Percentiles rank a stretch among this genome's conserved stretches.
phyloP scores from a whole-genome alignment of 1,284 basidiomycete species.

The Wolfiporia cocos region DNA sequence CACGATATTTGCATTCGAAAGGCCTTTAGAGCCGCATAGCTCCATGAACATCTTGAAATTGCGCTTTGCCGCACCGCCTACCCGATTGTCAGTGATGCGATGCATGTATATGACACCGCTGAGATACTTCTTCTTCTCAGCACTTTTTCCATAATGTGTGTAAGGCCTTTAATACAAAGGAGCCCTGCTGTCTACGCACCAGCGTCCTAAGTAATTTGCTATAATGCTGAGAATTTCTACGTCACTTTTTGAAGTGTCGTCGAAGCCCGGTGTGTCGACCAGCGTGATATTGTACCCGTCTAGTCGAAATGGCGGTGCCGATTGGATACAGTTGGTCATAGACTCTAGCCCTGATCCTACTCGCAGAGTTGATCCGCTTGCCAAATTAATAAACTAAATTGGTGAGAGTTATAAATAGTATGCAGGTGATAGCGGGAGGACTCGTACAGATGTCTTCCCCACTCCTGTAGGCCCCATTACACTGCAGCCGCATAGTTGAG shows the following conservation, averaged over 20 bases:
- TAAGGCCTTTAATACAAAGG: no score
- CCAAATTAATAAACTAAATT: slow-evolving; percentile 14
- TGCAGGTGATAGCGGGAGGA: no score
- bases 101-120: slow-evolving; percentile 17
- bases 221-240: slow-evolving; percentile 23
- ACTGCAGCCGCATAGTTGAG: no score
- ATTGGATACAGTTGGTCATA: slow-evolving; percentile 16
- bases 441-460: neutral
- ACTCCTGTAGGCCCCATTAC: neutral
- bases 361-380: slow-evolving; percentile 9
- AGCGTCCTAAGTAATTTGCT: no score
- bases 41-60: slow-evolving; percentile 16
- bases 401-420: no score
- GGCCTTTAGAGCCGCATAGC: slow-evolving; percentile 14
- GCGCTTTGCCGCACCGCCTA: slow-evolving; percentile 12
- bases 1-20: slow-evolving; percentile 33
- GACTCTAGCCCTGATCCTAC: slow-evolving; percentile 11
- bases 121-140: neutral
- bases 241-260: slow-evolving; percentile 25
- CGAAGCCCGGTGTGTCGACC: slow-evolving; percentile 30
- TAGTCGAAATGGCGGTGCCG: slow-evolving; percentile 21
- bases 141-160: no score
- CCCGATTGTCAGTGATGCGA: slow-evolving; percentile 16
- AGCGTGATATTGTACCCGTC: slow-evolving; percentile 20
- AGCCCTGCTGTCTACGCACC: no score